phyloP scores from a whole-genome alignment of 2,329 filamentous ascomycete species.

The Penicillium olsonii region DNA sequence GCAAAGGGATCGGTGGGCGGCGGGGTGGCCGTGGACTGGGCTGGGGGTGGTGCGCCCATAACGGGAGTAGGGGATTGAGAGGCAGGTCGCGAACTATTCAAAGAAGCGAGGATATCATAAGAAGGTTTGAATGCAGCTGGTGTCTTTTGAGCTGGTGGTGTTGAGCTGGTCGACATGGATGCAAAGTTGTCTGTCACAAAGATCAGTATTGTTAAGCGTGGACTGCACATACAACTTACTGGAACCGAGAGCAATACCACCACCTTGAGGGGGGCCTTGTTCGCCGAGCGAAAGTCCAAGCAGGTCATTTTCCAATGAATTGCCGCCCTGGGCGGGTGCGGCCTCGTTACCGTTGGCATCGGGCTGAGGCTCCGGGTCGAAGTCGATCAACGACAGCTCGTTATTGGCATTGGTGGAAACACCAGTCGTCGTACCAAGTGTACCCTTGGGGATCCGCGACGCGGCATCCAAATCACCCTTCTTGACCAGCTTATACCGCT shows the following conservation, averaged over 20 bases:
- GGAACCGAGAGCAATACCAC: constrained; percentile 76
- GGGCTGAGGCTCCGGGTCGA: constrained; percentile 60
- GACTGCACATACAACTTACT: constrained; percentile 47
- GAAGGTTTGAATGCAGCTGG: constrained; percentile 53
- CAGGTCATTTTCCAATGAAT: constrained; percentile 83
- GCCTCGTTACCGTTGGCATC: constrained; percentile 48
- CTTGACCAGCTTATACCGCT: constrained; percentile 93
- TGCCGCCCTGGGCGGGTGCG: constrained; percentile 53
- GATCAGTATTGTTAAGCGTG: background rate
- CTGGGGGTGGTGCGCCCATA: constrained; percentile 41
- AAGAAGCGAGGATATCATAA: constrained; percentile 59
- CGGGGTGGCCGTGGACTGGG: constrained; percentile 34
- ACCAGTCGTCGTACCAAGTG: constrained; percentile 66
- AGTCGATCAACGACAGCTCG: constrained; percentile 91
- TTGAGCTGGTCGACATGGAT: constrained; percentile 27
- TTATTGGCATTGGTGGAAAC: constrained; percentile 68
- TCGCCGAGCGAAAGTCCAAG: constrained; percentile 82
- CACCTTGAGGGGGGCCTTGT: constrained; percentile 69
- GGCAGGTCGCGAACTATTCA: constrained; percentile 49
- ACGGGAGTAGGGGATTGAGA: constrained; percentile 54
- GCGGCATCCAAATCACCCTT: constrained; percentile 88
- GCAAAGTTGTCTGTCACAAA: constrained; percentile 41
- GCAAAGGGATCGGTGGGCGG: constrained; percentile 62
- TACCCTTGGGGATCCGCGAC: constrained; percentile 79
- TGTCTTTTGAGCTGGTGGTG: constrained; percentile 36